Base-by-base conservation (phyloP, 2,329 filamentous ascomycete species). In the Didymella pinodella region DNA sequence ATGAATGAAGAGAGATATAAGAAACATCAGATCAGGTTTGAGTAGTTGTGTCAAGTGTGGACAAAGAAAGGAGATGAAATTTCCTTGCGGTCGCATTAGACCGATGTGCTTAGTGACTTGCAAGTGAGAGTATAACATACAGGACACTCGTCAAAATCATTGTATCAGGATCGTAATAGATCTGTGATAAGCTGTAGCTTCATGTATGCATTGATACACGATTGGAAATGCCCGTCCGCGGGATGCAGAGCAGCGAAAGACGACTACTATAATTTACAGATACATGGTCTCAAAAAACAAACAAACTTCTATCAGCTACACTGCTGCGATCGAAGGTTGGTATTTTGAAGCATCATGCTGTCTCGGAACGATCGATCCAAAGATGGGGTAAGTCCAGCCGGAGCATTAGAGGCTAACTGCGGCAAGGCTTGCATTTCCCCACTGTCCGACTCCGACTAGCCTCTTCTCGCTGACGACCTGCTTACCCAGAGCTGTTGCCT, bases 371-470 rank as follows among this genome's bases (percentile, higher is more conserved):
- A 36, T 16, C 32, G 32, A 7, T 8, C 32, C 6, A 16, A 16
- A 36, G 20, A 40, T 7, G 20, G 18, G n/a, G 36, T 8, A 40
- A 20, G 36, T 38, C 6, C 26, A 48, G 28, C 22, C 52, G 52
- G 26, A 28, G 10, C 7, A 28, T 29, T 34, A n/a, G 8, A 14
- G 7, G 28, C 22, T 44, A 45, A 31, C 18, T 32, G 46, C 53
- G 53, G 38, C 41, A 45, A 22, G 25, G 25, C 53, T 26, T 56
- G 40, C 53, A 7, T 40, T 31, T 20, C 46, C 36, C 46, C 46
- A 28, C 26, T 45, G 38, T 56, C 53, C 53, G 53, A 49, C 22
- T 56, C 53, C 46, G 48, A 20, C 25, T 31, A 36, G 26, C 38
- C 26, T 34, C 7, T 38, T 51, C 34, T 38, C 25, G 34, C 51